phyloP scores from a whole-genome alignment of 1,284 basidiomycete genomes.

The Phellinidium pouzarii region DNA sequence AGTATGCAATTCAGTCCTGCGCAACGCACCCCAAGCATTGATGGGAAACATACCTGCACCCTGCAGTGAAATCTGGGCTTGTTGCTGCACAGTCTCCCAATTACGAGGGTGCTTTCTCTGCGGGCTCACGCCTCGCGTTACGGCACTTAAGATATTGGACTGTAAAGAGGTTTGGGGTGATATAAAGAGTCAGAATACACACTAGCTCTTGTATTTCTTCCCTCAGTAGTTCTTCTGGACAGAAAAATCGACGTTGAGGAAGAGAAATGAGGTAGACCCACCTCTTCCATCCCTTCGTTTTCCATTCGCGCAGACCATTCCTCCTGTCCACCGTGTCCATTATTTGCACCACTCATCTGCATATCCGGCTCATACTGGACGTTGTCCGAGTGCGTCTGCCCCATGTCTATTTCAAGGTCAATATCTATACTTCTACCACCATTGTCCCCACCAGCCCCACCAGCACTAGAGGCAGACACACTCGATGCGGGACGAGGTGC shows the following conservation, averaged over 20 bases:
- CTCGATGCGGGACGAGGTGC: conserved; percentile 9
- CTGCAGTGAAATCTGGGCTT: neutral
- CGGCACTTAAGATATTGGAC: neutral
- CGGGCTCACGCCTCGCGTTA: conserved; percentile 6
- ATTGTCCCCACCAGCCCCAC: neutral
- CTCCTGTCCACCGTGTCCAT: neutral
- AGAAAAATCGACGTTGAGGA: no score
- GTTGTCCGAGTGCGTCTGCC: neutral
- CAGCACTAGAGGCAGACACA: conserved; percentile 5
- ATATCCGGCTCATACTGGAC: neutral
- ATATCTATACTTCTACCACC: no score
- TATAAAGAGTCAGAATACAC: neutral
- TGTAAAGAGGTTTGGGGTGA: neutral
- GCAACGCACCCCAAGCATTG: neutral
- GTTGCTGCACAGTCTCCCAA: conserved; percentile 7
- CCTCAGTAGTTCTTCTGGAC: no score
- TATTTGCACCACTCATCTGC: neutral
- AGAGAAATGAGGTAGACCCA: no score
- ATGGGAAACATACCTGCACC: neutral
- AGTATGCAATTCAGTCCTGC: neutral
- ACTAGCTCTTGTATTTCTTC: neutral
- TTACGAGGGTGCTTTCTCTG: conserved; percentile 12
- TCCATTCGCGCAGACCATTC: neutral
- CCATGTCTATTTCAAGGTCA: no score
- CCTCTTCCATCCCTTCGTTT: neutral